These are phyloP conservation scores for Silybum marianum DNA, from an alignment of 129 eudicot species.

Conservation along the genomic window DNA sequence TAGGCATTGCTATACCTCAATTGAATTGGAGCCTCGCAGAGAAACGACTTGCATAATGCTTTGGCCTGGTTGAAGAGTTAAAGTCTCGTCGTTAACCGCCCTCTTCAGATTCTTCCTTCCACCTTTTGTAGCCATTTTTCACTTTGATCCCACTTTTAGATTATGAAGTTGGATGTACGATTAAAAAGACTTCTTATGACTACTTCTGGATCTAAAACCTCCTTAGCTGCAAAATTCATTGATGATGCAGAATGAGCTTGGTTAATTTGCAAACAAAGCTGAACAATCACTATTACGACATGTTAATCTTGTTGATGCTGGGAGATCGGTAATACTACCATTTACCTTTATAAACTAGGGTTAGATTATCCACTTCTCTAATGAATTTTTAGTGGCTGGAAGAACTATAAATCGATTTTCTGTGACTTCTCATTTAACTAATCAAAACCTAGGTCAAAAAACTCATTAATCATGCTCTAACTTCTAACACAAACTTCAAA, in stretches of 20 bases:
- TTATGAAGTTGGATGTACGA: background rate
- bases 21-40: constrained; percentile 79
- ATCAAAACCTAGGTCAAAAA: background rate
- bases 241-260: background rate
- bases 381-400: background rate
- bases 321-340: background rate
- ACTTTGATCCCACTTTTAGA: background rate
- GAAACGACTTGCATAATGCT: constrained; percentile 81
- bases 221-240: constrained; percentile 3
- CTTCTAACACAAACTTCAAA: background rate
- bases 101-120: constrained; percentile 87
- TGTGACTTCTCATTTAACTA: background rate
- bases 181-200: background rate
- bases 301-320: background rate
- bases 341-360: no score
- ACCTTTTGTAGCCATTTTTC: constrained; percentile 46
- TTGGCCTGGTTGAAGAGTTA: constrained; percentile 63
- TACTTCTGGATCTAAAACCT: background rate
- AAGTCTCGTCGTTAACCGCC: constrained; percentile 50
- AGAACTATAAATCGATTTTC: background rate
- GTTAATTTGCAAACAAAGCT: background rate
- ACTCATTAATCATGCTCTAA: background rate
- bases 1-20: constrained; percentile 51
- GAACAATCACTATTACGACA: background rate
- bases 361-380: background rate